Conservation (phyloP, 768 basidiomycete genomes). For the Pleurotus platypus region DNA sequence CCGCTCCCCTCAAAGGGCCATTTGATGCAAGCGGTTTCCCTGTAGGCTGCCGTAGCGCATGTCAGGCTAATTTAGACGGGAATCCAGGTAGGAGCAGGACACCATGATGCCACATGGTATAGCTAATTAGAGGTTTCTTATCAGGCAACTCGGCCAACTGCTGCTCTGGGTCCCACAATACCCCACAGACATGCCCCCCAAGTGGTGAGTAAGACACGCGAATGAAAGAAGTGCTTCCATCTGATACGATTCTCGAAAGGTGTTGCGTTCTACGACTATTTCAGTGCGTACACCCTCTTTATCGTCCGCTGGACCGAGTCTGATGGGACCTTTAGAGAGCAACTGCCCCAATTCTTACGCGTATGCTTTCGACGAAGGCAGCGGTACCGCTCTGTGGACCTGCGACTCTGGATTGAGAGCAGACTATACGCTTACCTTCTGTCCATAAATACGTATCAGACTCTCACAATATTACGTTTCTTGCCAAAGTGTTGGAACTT, state of each 20-base stretch:
- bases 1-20: conserved; percentile 42
- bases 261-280: conserved; percentile 21
- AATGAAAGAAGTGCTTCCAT: conserved; percentile 6
- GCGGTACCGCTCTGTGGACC: conserved; percentile 42
- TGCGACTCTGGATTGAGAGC: conserved; percentile 25
- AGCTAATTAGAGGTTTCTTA: conserved; percentile 7
- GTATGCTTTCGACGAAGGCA: conserved; percentile 42
- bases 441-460: conserved; percentile 18
- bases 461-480: neutral
- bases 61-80: conserved; percentile 30
- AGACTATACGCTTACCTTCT: conserved; percentile 34
- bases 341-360: conserved; percentile 32
- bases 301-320: neutral
- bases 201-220: conserved; percentile 19
- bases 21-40: conserved; percentile 41
- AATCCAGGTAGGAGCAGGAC: conserved; percentile 16
- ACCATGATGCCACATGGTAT: neutral
- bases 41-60: conserved; percentile 54
- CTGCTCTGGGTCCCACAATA: conserved; percentile 29
- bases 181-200: conserved; percentile 30
- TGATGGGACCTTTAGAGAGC: conserved; percentile 16
- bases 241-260: conserved; percentile 10
- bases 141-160: conserved; percentile 31
- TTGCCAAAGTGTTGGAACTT: conserved; percentile 4
- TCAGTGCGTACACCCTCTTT: conserved; percentile 11